phyloP scores from a whole-genome alignment of 352 stramenopile species.

The Saprolegnia parasitica region DNA sequence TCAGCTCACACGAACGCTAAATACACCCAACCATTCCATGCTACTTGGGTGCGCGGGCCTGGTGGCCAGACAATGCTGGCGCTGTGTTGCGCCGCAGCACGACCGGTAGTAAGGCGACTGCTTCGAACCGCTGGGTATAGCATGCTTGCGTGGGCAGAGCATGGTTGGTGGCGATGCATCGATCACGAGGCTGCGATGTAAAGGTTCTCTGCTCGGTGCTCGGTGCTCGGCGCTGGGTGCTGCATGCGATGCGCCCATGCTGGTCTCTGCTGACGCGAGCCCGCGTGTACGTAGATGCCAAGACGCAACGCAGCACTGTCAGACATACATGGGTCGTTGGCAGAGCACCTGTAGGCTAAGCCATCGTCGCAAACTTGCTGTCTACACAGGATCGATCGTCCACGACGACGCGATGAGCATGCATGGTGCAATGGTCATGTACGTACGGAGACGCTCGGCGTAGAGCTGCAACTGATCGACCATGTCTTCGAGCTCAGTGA shows the following conservation, averaged over 20 bases:
- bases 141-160: no score
- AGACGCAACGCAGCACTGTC: neutral
- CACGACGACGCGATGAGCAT: neutral
- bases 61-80: neutral
- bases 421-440: neutral
- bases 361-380: slow-evolving; percentile 20
- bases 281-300: neutral
- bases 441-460: slow-evolving; percentile 63
- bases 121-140: no score
- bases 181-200: no score
- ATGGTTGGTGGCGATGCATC: no score
- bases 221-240: no score
- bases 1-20: neutral
- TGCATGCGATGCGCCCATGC: no score
- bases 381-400: slow-evolving; percentile 3
- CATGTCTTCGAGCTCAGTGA: slow-evolving; percentile 83
- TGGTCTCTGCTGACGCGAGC: no score
- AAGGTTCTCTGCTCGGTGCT: no score
- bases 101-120: no score
- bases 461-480: slow-evolving; percentile 82
- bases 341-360: neutral
- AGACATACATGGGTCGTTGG: neutral
- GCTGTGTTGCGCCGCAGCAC: neutral
- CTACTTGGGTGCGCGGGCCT: neutral
- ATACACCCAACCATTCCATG: neutral